These are phyloP conservation scores for Rhododendron simsii DNA, from an alignment of 148 eudicot genomes.

Conservation along the genomic window DNA sequence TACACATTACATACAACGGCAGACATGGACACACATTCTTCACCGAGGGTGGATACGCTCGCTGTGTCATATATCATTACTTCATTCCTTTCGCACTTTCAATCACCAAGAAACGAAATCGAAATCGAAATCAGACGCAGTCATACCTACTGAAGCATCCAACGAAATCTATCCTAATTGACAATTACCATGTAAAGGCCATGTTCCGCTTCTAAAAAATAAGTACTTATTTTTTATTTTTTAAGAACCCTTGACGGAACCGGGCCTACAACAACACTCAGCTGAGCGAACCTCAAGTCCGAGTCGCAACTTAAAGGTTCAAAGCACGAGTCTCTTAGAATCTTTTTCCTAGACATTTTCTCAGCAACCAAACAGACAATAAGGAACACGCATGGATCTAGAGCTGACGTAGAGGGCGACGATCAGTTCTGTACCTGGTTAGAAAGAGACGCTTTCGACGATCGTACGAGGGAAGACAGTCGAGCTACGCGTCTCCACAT, in stretches of 20 bases:
- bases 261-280: background rate
- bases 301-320: background rate
- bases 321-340: background rate
- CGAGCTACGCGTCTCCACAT: constrained; percentile 39
- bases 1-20: background rate
- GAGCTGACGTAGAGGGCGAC: background rate
- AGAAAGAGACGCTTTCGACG: constrained; percentile 21
- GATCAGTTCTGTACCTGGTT: constrained; percentile 26
- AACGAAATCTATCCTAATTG: background rate
- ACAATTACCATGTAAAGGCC: background rate
- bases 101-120: background rate
- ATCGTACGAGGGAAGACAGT: constrained; percentile 22
- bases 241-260: too few relatives aligned
- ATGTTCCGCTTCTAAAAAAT: too few relatives aligned
- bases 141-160: background rate
- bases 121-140: background rate
- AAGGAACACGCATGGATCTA: background rate
- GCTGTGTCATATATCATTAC: background rate
- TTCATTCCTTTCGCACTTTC: background rate
- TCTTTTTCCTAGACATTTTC: background rate
- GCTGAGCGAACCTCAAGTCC: background rate
- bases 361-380: background rate
- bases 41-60: background rate
- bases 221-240: too few relatives aligned
- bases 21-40: background rate